These are phyloP conservation scores for Isoetes engelmannii DNA, from an alignment of 83 land plant species.

Conservation along the genomic window DNA sequence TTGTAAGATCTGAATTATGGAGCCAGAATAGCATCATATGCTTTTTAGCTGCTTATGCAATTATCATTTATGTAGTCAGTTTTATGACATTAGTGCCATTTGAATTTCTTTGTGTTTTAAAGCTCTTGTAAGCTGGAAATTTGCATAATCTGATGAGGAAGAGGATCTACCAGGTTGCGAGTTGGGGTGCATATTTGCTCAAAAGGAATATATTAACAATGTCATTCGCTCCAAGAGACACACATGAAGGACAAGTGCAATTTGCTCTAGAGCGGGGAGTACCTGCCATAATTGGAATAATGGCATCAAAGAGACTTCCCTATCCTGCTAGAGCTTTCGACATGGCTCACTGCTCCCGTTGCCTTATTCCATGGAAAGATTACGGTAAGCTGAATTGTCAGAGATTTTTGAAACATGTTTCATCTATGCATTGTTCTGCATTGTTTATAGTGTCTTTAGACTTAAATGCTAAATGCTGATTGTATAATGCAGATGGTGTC, in stretches of 20 bases:
- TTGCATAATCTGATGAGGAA: background rate
- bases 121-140: background rate
- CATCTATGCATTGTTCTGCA: background rate
- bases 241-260: slow-evolving; percentile 37
- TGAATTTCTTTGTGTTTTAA: background rate
- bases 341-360: slow-evolving; percentile 13
- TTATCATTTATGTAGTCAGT: too few species aligned
- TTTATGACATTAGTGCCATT: background rate
- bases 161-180: slow-evolving; percentile 25
- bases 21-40: too few species aligned
- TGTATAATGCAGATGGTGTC: slow-evolving; percentile 27
- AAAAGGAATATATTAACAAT: slow-evolving; percentile 28
- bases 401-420: background rate
- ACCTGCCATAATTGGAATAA: slow-evolving; percentile 38
- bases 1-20: too few species aligned
- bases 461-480: background rate
- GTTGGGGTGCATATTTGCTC: slow-evolving; percentile 38
- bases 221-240: slow-evolving; percentile 42
- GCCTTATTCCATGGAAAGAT: slow-evolving; percentile 39
- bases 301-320: slow-evolving; percentile 37
- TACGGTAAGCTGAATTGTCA: slow-evolving; percentile 19
- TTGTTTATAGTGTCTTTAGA: too few species aligned
- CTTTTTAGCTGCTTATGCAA: too few species aligned
- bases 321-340: slow-evolving; percentile 37
- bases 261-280: slow-evolving; percentile 43